A percentile compares a stretch with the other conserved stretches of the same genome.
Evolutionary conservation across 306 rosid genomes (phyloP).

Genomic region (Corylus heterophylla): DNA sequence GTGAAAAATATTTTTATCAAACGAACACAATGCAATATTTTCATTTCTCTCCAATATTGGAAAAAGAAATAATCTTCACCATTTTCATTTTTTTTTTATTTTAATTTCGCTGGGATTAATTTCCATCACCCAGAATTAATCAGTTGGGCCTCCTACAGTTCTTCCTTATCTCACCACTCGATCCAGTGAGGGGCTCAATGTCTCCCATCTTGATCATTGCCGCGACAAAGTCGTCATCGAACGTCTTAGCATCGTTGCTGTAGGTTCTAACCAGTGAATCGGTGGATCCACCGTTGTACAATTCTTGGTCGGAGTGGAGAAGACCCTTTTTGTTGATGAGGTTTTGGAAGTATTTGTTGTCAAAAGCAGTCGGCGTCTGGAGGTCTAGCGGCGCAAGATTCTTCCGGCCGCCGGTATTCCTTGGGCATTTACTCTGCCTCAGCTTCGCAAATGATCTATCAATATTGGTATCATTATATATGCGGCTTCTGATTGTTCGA

Average conservation of each 20-base stretch:
- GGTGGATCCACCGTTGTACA: conserved; percentile 67
- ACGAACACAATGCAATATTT: too few species aligned
- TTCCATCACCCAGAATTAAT: not conserved
- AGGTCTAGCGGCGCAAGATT: conserved; percentile 53
- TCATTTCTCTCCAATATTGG: too few species aligned
- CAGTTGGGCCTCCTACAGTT: conserved; percentile 49
- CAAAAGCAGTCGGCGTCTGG: conserved; percentile 51
- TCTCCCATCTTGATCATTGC: conserved; percentile 87
- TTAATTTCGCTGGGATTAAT: not conserved
- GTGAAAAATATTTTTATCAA: too few species aligned
- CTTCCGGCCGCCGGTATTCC: conserved; percentile 47
- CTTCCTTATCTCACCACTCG: conserved; percentile 72
- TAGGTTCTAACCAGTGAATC: conserved; percentile 58
- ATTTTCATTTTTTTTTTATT: too few species aligned
- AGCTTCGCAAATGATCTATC: conserved; percentile 53
- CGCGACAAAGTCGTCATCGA: conserved; percentile 47
- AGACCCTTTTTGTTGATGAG: conserved; percentile 60
- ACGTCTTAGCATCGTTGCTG: conserved; percentile 30
- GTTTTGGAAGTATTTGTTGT: conserved; percentile 64
- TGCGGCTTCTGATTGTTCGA: conserved; percentile 42
- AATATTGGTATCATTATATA: conserved; percentile 59
- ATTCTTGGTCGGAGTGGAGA: conserved; percentile 67
- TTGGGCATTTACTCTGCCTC: conserved; percentile 48
- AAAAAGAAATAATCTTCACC: too few species aligned
- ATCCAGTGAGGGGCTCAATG: conserved; percentile 64